These are phyloP conservation scores for Fusarium sp. DNA, from an alignment of 2,329 filamentous ascomycete species.

Conservation along the genomic window DNA sequence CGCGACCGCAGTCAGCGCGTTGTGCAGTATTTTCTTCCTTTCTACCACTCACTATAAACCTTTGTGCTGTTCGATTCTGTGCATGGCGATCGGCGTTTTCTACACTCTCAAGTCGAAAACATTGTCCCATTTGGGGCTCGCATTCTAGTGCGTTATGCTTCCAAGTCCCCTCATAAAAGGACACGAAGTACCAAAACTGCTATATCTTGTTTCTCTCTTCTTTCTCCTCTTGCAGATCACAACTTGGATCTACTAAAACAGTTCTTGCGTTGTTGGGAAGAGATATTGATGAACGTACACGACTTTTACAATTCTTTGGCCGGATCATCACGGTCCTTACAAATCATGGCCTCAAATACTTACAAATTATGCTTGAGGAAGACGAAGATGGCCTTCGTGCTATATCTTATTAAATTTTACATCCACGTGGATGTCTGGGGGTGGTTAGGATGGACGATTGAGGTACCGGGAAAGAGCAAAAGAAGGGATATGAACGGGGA, in stretches of 20 bases:
- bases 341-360: slow-evolving; percentile 24
- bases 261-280: slow-evolving; percentile 13
- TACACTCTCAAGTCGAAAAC: slow-evolving; percentile 39
- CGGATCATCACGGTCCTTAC: slow-evolving; percentile 21
- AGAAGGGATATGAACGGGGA: slow-evolving; percentile 34
- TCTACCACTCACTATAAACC: slow-evolving; percentile 42
- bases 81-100: slow-evolving; percentile 59
- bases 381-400: slow-evolving; percentile 25
- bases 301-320: slow-evolving; percentile 39
- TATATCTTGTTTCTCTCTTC: slow-evolving; percentile 17
- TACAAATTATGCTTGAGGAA: slow-evolving; percentile 46
- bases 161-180: not conserved
- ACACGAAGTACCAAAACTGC: slow-evolving; percentile 13
- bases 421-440: slow-evolving; percentile 6
- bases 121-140: slow-evolving; percentile 27
- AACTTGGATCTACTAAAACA: not conserved
- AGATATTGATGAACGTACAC: slow-evolving; percentile 16
- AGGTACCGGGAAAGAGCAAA: slow-evolving; percentile 29
- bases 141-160: slow-evolving; percentile 25
- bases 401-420: slow-evolving; percentile 25
- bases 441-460: slow-evolving; percentile 21
- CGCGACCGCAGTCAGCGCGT: slow-evolving; percentile 9
- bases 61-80: slow-evolving; percentile 45
- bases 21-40: slow-evolving; percentile 27
- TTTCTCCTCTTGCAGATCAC: slow-evolving; percentile 14